Evolutionary conservation across 2,329 filamentous ascomycete species (phyloP).

Genomic region (Calonectria pseudoreteaudii): DNA sequence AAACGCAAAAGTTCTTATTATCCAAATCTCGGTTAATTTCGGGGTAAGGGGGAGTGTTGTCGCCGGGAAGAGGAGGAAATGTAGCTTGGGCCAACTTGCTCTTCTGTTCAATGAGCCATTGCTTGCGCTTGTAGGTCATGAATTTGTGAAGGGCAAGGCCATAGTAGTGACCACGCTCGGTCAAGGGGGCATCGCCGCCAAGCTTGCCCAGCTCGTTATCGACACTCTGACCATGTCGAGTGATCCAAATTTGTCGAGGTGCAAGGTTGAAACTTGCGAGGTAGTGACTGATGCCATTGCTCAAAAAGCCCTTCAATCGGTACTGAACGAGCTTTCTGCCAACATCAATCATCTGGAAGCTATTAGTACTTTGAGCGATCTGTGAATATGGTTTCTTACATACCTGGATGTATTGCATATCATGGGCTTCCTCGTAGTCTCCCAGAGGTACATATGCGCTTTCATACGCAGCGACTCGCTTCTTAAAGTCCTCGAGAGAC

Average conservation of each 20-base stretch:
- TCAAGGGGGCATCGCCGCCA: conserved; percentile 89
- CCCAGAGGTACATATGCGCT: conserved; percentile 93
- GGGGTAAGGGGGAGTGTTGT: conserved; percentile 94
- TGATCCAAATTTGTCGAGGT: conserved; percentile 98
- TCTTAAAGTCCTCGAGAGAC: conserved; percentile 91
- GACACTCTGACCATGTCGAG: conserved; percentile 88
- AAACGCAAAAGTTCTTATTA: conserved; percentile 95
- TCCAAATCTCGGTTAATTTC: conserved; percentile 78
- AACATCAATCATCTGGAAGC: conserved; percentile 87
- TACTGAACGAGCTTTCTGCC: conserved; percentile 93
- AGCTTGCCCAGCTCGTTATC: conserved; percentile 92
- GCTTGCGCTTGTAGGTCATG: conserved; percentile 81
- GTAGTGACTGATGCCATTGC: conserved; percentile 92
- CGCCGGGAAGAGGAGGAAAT: conserved; percentile 91
- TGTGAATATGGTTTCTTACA: conserved; percentile 15
- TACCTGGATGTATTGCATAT: conserved; percentile 92
- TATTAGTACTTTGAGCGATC: conserved; percentile 39
- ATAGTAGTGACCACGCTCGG: conserved; percentile 83
- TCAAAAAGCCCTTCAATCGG: conserved; percentile 90
- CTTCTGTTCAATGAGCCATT: conserved; percentile 87
- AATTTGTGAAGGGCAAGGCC: conserved; percentile 84
- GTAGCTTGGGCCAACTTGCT: conserved; percentile 80
- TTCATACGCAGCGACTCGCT: conserved; percentile 91
- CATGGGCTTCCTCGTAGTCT: conserved; percentile 88
- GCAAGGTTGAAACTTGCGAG: conserved; percentile 97